Percentiles rank a stretch among this genome's conserved stretches.
These are phyloP conservation scores for Lentinula detonsa DNA, from an alignment of 768 basidiomycete genomes.

Conservation along the genomic window DNA sequence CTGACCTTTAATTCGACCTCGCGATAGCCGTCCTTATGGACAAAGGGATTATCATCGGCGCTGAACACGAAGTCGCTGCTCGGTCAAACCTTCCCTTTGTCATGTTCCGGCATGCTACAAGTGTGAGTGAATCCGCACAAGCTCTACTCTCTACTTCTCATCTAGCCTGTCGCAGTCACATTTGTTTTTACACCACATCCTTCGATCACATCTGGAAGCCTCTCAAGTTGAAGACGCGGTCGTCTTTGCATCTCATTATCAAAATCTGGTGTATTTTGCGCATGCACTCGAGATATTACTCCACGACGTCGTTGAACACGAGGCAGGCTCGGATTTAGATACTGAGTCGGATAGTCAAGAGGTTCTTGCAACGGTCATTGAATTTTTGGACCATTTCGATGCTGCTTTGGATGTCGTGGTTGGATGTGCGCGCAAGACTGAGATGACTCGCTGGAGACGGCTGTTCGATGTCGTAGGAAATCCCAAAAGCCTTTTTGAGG, in stretches of 20 bases:
- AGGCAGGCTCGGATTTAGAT: slow-evolving; percentile 36
- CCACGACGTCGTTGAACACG: slow-evolving; percentile 88
- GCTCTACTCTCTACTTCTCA: not conserved
- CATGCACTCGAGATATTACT: slow-evolving; percentile 93
- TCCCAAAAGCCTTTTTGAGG: slow-evolving; percentile 89
- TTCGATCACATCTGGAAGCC: slow-evolving; percentile 74
- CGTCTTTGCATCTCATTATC: slow-evolving; percentile 79
- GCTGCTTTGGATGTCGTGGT: slow-evolving; percentile 90
- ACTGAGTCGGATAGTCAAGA: slow-evolving; percentile 21
- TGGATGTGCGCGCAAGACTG: slow-evolving; percentile 93
- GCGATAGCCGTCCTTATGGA: slow-evolving; percentile 91
- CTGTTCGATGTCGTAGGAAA: slow-evolving; percentile 89
- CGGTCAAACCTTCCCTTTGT: slow-evolving; percentile 78
- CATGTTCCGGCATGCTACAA: slow-evolving; percentile 88
- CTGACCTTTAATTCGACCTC: not conserved
- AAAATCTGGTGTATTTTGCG: slow-evolving; percentile 84
- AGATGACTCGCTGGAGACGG: slow-evolving; percentile 83
- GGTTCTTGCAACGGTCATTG: slow-evolving; percentile 66
- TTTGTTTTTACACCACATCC: slow-evolving; percentile 88
- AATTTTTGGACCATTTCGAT: slow-evolving; percentile 94
- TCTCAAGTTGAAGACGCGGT: slow-evolving; percentile 71
- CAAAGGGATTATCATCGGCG: slow-evolving; percentile 97
- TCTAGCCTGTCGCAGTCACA: slow-evolving; percentile 57
- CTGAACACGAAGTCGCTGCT: slow-evolving; percentile 80
- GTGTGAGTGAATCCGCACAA: slow-evolving; percentile 42